Percentiles rank a stretch among this genome's conserved stretches.
These are phyloP conservation scores for Carallia pectinifolia DNA, from an alignment of 345 rosid genomes.

Conservation along the genomic window DNA sequence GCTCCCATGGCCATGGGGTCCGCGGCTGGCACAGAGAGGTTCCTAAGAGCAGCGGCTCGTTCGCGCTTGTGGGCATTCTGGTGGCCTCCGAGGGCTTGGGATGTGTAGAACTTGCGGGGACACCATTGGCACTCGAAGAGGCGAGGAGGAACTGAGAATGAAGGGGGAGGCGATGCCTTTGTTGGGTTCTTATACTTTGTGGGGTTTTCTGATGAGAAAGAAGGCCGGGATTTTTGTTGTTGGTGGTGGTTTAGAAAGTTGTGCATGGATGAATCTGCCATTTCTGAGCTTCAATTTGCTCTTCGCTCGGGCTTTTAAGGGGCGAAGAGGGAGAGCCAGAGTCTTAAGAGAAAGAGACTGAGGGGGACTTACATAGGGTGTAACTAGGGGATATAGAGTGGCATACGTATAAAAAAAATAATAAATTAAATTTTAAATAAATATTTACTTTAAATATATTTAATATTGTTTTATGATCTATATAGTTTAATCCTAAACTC, in stretches of 20 bases:
- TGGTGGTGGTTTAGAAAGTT: constrained; percentile 30
- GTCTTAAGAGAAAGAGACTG: background rate
- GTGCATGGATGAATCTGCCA: constrained; percentile 44
- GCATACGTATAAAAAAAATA: too few species aligned
- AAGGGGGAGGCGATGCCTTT: background rate
- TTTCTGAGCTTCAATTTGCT: constrained; percentile 13
- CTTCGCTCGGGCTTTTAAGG: constrained; percentile 6
- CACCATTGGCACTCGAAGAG: constrained; percentile 81
- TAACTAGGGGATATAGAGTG: background rate
- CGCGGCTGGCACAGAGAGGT: constrained; percentile 19
- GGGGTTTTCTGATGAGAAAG: constrained; percentile 28
- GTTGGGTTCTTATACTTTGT: constrained; percentile 11
- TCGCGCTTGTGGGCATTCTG: constrained; percentile 97
- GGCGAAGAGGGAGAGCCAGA: background rate
- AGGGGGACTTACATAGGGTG: constrained; percentile 11
- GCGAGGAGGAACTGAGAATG: constrained; percentile 24
- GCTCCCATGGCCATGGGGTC: background rate
- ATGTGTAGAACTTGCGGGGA: constrained; percentile 80
- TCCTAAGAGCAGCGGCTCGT: constrained; percentile 77
- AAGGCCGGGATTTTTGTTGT: background rate
- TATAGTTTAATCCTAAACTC: too few species aligned
- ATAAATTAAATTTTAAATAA: too few species aligned
- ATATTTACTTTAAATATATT: too few species aligned
- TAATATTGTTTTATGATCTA: too few species aligned
- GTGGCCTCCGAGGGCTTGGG: constrained; percentile 98